These are phyloP conservation scores for Nakazawaea ishiwadae DNA, from an alignment of 805 yeast genomes.

Conservation along the genomic window DNA sequence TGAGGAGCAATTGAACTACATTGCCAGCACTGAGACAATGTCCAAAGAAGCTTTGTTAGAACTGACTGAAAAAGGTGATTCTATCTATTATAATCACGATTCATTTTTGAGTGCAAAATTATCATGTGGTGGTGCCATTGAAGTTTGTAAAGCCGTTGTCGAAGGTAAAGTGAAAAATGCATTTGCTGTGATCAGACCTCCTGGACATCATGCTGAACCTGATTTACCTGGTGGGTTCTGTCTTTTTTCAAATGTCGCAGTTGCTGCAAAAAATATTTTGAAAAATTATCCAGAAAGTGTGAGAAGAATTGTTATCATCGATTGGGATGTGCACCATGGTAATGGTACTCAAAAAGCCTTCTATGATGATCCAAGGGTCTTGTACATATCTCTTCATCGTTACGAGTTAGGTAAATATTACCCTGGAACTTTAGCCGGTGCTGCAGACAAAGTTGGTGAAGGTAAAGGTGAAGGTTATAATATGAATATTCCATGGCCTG, in stretches of 20 bases:
- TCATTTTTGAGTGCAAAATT: constrained; percentile 81
- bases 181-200: constrained; percentile 94
- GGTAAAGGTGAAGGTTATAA: constrained; percentile 84
- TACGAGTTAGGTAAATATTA: constrained; percentile 89
- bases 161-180: constrained; percentile 91
- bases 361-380: constrained; percentile 80
- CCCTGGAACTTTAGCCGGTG: constrained; percentile 90
- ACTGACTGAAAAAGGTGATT: constrained; percentile 89
- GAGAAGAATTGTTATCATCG: constrained; percentile 74
- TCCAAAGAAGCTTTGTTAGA: constrained; percentile 67
- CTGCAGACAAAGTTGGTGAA: constrained; percentile 75
- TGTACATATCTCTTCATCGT: constrained; percentile 88
- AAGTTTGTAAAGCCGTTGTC: constrained; percentile 92
- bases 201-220: constrained; percentile 99
- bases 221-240: constrained; percentile 97
- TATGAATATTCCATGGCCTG: constrained; percentile 92
- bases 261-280: constrained; percentile 85
- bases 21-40: constrained; percentile 76
- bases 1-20: constrained; percentile 68
- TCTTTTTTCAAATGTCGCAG: constrained; percentile 92
- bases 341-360: constrained; percentile 97
- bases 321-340: constrained; percentile 99
- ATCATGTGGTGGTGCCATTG: constrained; percentile 96
- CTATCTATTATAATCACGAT: constrained; percentile 92
- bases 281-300: constrained; percentile 85